These are phyloP conservation scores for Saccharomycopsis guyanensis DNA, from an alignment of 805 yeast species.

Conservation along the genomic window DNA sequence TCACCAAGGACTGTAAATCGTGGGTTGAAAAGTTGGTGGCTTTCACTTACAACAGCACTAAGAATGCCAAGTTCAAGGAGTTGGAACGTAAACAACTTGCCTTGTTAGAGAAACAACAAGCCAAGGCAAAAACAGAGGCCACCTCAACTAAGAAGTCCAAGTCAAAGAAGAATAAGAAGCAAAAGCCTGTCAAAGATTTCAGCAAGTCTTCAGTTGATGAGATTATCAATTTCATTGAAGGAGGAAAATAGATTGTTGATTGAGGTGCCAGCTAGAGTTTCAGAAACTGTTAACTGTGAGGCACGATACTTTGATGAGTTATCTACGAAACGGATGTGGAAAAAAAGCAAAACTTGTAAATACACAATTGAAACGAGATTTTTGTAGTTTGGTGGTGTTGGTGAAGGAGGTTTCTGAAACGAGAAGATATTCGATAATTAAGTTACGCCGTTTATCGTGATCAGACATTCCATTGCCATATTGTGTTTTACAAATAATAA, in stretches of 20 bases:
- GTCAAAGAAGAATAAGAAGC: not conserved
- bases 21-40: constrained; percentile 53
- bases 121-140: not conserved
- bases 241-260: too few species aligned
- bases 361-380: too few species aligned
- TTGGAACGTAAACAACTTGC: constrained; percentile 31
- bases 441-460: too few species aligned
- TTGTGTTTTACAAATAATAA: too few species aligned
- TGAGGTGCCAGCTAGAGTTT: too few species aligned
- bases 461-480: too few species aligned
- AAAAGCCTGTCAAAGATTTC: not conserved
- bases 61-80: constrained; percentile 29
- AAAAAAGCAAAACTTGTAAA: not conserved
- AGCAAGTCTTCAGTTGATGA: constrained; percentile 7
- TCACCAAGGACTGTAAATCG: constrained; percentile 58
- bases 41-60: constrained; percentile 39
- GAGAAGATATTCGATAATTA: too few species aligned
- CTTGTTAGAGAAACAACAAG: constrained; percentile 22
- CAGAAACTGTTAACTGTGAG: too few species aligned
- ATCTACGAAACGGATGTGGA: too few species aligned
- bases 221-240: constrained; percentile 3
- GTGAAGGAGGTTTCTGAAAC: too few species aligned
- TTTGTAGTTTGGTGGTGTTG: too few species aligned
- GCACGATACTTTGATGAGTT: too few species aligned
- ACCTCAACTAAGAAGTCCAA: not conserved